A percentile compares a stretch with the other conserved stretches of the same genome.
These are phyloP conservation scores for Alternaria dauci DNA, from an alignment of 2,329 filamentous ascomycete genomes.

Conservation along the genomic window DNA sequence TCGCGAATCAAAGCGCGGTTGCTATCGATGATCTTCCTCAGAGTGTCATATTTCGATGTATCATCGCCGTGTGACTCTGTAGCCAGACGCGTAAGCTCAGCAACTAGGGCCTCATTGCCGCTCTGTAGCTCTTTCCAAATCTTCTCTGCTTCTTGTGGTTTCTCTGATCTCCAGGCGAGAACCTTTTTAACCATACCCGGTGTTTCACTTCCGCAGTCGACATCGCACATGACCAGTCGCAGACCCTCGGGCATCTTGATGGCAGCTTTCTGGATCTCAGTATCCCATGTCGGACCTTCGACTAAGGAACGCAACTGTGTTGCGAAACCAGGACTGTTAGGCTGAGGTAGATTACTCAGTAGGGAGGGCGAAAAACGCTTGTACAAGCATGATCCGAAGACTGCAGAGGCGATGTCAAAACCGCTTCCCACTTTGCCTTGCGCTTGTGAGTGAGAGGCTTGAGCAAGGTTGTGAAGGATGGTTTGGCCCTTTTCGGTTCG, in stretches of 20 bases:
- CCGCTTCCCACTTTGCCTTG: conserved; percentile 97
- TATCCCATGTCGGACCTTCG: conserved; percentile 75
- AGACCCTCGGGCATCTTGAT: conserved; percentile 77
- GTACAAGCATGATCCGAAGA: conserved; percentile 91
- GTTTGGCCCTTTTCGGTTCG: conserved; percentile 62
- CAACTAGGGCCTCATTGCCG: conserved; percentile 75
- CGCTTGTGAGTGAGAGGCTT: conserved; percentile 92
- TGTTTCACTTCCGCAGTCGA: conserved; percentile 91
- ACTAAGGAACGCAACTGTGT: conserved; percentile 71
- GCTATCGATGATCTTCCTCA: conserved; percentile 61
- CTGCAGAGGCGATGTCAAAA: conserved; percentile 92
- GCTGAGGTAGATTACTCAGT: conserved; percentile 71
- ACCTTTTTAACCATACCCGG: conserved; percentile 96
- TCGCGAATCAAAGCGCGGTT: conserved; percentile 71
- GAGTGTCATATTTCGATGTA: conserved; percentile 56
- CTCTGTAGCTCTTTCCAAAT: conserved; percentile 80
- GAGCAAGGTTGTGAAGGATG: conserved; percentile 88
- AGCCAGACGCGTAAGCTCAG: conserved; percentile 65
- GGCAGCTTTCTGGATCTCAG: conserved; percentile 73
- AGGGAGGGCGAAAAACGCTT: conserved; percentile 87
- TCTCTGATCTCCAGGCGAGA: conserved; percentile 77
- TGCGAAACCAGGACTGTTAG: conserved; percentile 72
- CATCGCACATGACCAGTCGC: conserved; percentile 90
- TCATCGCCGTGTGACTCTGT: conserved; percentile 50
- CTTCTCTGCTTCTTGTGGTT: conserved; percentile 68